These are phyloP conservation scores for Xylaria castorea DNA, from an alignment of 495 filamentous ascomycete species.

Conservation along the genomic window DNA sequence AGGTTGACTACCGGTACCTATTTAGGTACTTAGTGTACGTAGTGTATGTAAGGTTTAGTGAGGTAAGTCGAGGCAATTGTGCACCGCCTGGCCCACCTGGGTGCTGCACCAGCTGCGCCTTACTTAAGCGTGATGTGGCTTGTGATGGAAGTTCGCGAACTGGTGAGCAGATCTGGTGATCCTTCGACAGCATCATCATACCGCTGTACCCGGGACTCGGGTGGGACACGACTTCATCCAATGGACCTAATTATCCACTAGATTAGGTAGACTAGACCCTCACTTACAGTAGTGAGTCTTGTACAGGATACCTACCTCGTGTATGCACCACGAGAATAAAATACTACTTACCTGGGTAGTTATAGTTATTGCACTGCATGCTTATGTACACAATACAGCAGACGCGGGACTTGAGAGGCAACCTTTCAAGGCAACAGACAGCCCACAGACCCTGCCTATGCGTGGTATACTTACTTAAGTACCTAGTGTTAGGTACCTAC, in stretches of 20 bases:
- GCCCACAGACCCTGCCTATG: too few relatives aligned
- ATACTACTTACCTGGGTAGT: too few relatives aligned
- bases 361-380: not conserved
- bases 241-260: not conserved
- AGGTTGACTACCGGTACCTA: not conserved
- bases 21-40: too few relatives aligned
- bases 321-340: not conserved
- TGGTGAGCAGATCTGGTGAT: slow-evolving; percentile 25
- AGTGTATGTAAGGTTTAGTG: not conserved
- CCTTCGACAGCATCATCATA: not conserved
- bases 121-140: slow-evolving; percentile 19
- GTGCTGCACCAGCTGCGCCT: slow-evolving; percentile 16
- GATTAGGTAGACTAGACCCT: not conserved
- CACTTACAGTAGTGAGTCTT: not conserved
- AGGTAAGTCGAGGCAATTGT: not conserved
- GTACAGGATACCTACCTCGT: not conserved
- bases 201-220: not conserved
- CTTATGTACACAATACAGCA: not conserved
- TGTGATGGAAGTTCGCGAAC: slow-evolving; percentile 21
- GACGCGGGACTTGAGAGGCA: not conserved
- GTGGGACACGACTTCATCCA: slow-evolving; percentile 11
- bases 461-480: too few relatives aligned
- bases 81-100: slow-evolving; percentile 4
- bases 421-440: slow-evolving; percentile 7
- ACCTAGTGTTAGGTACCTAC: not conserved